A percentile compares a stretch with the other conserved stretches of the same genome.
These are phyloP conservation scores for Monilinia laxa DNA, from an alignment of 2,329 filamentous ascomycete species.

Conservation along the genomic window DNA sequence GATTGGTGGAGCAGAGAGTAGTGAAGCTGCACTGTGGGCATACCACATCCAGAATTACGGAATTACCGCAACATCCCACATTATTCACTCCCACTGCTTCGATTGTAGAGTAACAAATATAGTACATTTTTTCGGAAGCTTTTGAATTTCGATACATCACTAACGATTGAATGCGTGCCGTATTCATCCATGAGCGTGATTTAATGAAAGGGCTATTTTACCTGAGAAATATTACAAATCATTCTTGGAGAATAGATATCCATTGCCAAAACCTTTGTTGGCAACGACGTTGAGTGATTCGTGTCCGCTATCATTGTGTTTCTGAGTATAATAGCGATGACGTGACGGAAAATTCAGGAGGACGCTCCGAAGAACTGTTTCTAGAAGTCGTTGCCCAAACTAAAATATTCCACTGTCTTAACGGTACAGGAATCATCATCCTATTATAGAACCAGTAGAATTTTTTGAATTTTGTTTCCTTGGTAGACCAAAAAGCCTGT, in stretches of 20 bases:
- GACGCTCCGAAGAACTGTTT: neutral
- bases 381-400: neutral
- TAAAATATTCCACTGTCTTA: neutral
- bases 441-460: neutral
- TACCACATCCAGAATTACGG: neutral
- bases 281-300: neutral
- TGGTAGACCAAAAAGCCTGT: neutral
- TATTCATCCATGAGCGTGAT: neutral
- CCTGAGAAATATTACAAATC: conserved; percentile 1
- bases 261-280: neutral
- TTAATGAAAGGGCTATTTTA: conserved; percentile 6
- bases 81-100: neutral
- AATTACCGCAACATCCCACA: neutral
- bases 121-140: neutral
- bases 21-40: neutral
- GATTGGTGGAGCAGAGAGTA: neutral
- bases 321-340: neutral
- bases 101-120: neutral
- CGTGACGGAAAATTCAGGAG: neutral
- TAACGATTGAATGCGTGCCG: neutral
- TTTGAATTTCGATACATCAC: conserved; percentile 6
- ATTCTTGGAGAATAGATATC: neutral
- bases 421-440: neutral
- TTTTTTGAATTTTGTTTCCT: neutral
- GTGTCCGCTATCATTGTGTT: neutral